These are phyloP conservation scores for Aspergillus tubingensis DNA, from an alignment of 2,329 filamentous ascomycete species.

Conservation along the genomic window DNA sequence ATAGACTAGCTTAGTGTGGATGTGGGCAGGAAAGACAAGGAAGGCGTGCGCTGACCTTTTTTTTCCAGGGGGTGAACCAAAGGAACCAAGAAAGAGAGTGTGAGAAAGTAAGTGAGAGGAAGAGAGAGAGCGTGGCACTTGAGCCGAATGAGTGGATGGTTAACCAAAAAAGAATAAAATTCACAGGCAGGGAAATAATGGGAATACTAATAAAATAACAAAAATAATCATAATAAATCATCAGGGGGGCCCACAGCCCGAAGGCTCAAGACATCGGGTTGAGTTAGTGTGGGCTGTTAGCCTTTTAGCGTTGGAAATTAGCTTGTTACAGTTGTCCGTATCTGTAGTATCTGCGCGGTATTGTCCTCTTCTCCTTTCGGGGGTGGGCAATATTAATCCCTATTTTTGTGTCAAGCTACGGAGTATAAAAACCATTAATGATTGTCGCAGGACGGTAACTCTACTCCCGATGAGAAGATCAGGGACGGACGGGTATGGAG, in stretches of 20 bases:
- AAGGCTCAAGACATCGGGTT: slow-evolving; percentile 2
- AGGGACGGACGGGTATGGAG: not conserved
- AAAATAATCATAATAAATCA: not conserved
- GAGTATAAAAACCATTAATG: not conserved
- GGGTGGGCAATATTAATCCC: not conserved
- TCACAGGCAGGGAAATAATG: slow-evolving; percentile 3
- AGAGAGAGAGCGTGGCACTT: slow-evolving; percentile 4
- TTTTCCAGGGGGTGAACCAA: slow-evolving; percentile 1
- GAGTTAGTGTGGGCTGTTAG: not conserved
- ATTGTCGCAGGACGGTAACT: no score
- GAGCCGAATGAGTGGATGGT: slow-evolving; percentile 5
- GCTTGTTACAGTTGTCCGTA: not conserved
- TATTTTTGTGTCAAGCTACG: not conserved
- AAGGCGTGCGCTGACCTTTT: slow-evolving; percentile 4
- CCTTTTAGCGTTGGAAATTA: slow-evolving; percentile 3
- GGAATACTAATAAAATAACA: slow-evolving; percentile 2
- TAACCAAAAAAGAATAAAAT: not conserved
- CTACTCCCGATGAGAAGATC: no score
- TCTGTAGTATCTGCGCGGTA: not conserved
- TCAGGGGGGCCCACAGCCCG: not conserved
- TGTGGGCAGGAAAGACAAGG: slow-evolving; percentile 15
- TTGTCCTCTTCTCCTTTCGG: not conserved
- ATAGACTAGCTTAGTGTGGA: not conserved
- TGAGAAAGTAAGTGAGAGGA: not conserved
- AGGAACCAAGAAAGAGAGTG: slow-evolving; percentile 1